Percentiles rank a stretch among this genome's conserved stretches.
Conservation (phyloP, 495 filamentous ascomycete species). For the Neurospora africana region DNA sequence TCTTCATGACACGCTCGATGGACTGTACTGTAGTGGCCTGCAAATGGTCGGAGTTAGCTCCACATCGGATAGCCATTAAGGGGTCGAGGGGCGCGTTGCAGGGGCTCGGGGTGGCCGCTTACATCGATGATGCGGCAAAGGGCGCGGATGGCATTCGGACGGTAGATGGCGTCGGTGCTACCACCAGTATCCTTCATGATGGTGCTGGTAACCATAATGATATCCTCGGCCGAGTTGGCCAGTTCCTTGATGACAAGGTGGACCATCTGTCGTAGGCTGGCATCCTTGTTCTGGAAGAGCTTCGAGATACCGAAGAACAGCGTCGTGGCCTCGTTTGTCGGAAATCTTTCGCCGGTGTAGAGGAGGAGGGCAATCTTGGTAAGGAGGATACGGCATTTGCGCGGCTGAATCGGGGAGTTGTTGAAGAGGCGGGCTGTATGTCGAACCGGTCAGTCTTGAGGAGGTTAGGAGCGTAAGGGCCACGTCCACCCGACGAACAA, state of each 20-base stretch:
- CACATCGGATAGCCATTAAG: not conserved
- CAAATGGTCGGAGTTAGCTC: conserved; percentile 6
- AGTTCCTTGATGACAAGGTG: conserved; percentile 97
- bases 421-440: conserved; percentile 89
- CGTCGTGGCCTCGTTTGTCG: conserved; percentile 90
- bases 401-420: conserved; percentile 85
- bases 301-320: conserved; percentile 99
- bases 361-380: conserved; percentile 96
- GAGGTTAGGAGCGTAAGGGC: conserved; percentile 3
- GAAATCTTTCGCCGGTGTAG: conserved; percentile 95
- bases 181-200: conserved; percentile 99
- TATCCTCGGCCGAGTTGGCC: conserved; percentile 91
- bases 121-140: conserved; percentile 97
- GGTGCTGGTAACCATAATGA: conserved; percentile 98
- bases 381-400: conserved; percentile 87
- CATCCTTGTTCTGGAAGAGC: conserved; percentile 99
- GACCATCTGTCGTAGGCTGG: conserved; percentile 96
- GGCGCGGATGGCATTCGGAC: conserved; percentile 93
- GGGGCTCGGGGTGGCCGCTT: conserved; percentile 18
- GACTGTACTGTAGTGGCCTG: conserved; percentile 94
- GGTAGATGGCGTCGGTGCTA: conserved; percentile 88
- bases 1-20: conserved; percentile 97
- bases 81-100: not conserved
- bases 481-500: not conserved
- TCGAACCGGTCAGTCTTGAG: conserved; percentile 1